Base-by-base conservation (phyloP, 768 basidiomycete genomes). In the Suillus variegatus region DNA sequence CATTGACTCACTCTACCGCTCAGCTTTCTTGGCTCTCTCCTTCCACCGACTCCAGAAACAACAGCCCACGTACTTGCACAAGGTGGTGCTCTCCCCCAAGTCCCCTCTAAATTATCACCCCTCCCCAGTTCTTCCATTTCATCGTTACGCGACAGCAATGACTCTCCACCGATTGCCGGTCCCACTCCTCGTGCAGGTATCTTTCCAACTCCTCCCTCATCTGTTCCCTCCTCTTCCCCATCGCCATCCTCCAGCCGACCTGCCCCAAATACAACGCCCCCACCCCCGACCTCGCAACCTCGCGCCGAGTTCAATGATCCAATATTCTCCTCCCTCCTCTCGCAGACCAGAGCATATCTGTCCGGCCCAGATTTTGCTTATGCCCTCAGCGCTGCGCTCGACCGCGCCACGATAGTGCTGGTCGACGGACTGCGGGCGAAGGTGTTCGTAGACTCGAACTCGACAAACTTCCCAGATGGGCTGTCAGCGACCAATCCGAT, bases 301-400 rank as follows among this genome's bases (percentile, higher is more conserved):
- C 58, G 52, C 20, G 41, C 64, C 3, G 63, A 60, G 3, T 49
- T 57, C 9, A 74, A 64, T 4, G 76, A 76, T 46, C 66, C 72
- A 2, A 81, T 81, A 6, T 92, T 98, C 73, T 75, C 79, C 3
- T 71, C 79, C 0, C 84, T 98, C 18, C 82, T 97, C 7, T 79
- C 81, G 6, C 89, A 97, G 73, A 93, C 93, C 2, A 83, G 85
- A 47, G 70, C 74, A 0, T 82, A 90, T 47, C 74, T 97, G 38
- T 73, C 82, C 1, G 90, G 90, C 0, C 77, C 88, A 0, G 91
- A 95, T 74, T 94, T 94, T 67, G 79, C 84, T 5, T 77, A 81
- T 57, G 89, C 93, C 0, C 81, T 96, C 13, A 88, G 90, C 60
- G 84, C 84, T n/a, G 87, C 86, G 61, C 82, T 97, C 32, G 92